phyloP scores from a whole-genome alignment of 495 filamentous ascomycete genomes.

The Penicillium parvum region DNA sequence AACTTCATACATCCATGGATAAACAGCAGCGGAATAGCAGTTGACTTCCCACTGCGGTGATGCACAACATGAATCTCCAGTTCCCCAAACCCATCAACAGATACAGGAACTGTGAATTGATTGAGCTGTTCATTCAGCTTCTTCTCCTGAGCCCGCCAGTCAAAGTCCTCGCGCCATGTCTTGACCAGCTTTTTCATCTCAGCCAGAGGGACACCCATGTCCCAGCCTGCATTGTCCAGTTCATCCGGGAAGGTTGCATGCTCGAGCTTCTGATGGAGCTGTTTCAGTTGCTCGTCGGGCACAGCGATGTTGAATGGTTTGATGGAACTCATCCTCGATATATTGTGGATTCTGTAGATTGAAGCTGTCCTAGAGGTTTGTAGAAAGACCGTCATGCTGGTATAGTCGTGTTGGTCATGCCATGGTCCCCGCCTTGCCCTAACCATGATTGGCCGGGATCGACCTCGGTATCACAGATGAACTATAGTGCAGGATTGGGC shows the following conservation, averaged over 20 bases:
- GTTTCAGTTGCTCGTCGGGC: slow-evolving; percentile 33
- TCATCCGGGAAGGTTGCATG: slow-evolving; percentile 44
- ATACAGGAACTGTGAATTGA: slow-evolving; percentile 33
- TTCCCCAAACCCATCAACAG: slow-evolving; percentile 35
- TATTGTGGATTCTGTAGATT: background rate
- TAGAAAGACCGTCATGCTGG: too few species aligned
- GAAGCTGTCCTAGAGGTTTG: too few species aligned
- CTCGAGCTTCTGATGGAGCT: slow-evolving; percentile 40
- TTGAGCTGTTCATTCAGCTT: slow-evolving; percentile 39
- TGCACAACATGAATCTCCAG: slow-evolving; percentile 50
- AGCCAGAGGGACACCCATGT: slow-evolving; percentile 43
- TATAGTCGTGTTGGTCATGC: background rate
- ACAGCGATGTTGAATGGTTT: slow-evolving; percentile 40
- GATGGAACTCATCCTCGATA: slow-evolving; percentile 8
- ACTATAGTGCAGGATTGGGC: background rate
- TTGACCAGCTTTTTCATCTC: slow-evolving; percentile 44
- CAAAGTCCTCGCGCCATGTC: slow-evolving; percentile 44
- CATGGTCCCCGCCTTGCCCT: background rate
- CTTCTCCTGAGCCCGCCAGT: slow-evolving; percentile 44
- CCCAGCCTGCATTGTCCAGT: slow-evolving; percentile 41
- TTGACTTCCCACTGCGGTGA: slow-evolving; percentile 43
- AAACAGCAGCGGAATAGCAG: slow-evolving; percentile 57
- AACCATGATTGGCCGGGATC: slow-evolving; percentile 2
- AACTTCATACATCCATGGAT: slow-evolving; percentile 53
- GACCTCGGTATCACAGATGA: slow-evolving; percentile 7